Conservation (phyloP, 192 early-diverging fungal genomes). For the Diversispora eburnea region DNA sequence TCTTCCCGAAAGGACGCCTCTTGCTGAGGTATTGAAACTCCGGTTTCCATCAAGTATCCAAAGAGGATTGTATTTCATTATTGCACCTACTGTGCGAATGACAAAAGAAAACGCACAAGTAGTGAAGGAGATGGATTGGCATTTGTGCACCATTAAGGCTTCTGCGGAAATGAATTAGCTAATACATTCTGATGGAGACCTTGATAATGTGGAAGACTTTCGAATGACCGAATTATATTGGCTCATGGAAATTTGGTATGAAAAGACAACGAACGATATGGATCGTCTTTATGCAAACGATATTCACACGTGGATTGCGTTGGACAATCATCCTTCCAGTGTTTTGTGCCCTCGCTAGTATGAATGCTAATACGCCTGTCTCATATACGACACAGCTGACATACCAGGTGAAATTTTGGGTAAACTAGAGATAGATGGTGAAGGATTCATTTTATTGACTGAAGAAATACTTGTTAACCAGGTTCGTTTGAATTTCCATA, state of each 20-base stretch:
- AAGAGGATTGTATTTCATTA: not conserved
- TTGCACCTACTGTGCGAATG: not conserved
- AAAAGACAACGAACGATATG: not conserved
- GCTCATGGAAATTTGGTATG: not conserved
- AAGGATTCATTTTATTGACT: too few species aligned
- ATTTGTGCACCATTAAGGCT: not conserved
- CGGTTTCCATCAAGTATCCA: not conserved
- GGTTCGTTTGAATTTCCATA: too few species aligned
- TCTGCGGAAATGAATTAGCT: not conserved
- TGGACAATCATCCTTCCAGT: slow-evolving; percentile 5
- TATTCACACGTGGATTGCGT: slow-evolving; percentile 3
- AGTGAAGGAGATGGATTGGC: not conserved
- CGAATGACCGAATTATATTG: not conserved
- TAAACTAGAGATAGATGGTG: too few species aligned
- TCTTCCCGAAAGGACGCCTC: not conserved
- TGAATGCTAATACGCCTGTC: not conserved
- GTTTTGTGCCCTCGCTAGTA: not conserved
- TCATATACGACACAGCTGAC: not conserved
- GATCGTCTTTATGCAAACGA: not conserved
- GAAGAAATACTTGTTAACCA: too few species aligned
- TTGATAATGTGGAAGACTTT: not conserved
- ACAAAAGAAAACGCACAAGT: not conserved
- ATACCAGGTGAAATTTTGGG: not conserved
- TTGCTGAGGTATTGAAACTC: not conserved
- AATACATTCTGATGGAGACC: not conserved